Evolutionary conservation across 495 filamentous ascomycete species (phyloP), one percentile per base, ranked within the genome.

Genomic region (Hyaloscypha bicolor): DNA sequence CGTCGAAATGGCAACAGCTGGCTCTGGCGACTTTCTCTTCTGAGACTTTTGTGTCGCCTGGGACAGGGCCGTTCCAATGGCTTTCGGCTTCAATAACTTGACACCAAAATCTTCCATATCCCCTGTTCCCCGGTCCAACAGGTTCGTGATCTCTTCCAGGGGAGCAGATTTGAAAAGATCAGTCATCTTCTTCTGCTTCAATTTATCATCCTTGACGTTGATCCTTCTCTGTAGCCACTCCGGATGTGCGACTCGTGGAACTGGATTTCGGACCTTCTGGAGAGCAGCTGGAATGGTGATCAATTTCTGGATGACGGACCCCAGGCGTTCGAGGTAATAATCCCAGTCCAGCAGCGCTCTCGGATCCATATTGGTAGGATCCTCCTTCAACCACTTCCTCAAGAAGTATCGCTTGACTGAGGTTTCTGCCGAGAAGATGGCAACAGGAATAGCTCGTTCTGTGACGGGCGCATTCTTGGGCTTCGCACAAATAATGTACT

Each of bases 181-280:
- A 0, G 95, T 98, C 85, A 99, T 91, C 79, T 97, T 98, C 81
- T 93, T 95, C 78, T 99, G 95, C 82, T 98, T 97, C 82, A 97
- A 91, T 73, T 88, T 92, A 75, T 99, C 95, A 65, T 99, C 96
- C 76, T 96, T 97, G 73, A 89, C 87, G 72, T 94, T 92, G 77
- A 99, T 97, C 57, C 94, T 82, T 51, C 93, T 87, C 71, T 97
- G 93, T 32, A 99, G 81, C 95, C 95, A 99, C 48, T 99, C 95
- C 0, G 95, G 95, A 80, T 99, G 95, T 19, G 91, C 83, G 57
- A 99, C 91, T 65, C 95, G 84, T 4, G 95, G 95, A 21, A 97
- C 94, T 2, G 95, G 95, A 72, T 99, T 99, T 39, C 90, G 85
- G 51, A 98, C 83, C 76, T 97, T 98, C 75, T 99, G 95, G 21